Evolutionary conservation across 441 rosid species (phyloP), one percentile per base, ranked within the genome.

Genomic region (Croton laevigatus): DNA sequence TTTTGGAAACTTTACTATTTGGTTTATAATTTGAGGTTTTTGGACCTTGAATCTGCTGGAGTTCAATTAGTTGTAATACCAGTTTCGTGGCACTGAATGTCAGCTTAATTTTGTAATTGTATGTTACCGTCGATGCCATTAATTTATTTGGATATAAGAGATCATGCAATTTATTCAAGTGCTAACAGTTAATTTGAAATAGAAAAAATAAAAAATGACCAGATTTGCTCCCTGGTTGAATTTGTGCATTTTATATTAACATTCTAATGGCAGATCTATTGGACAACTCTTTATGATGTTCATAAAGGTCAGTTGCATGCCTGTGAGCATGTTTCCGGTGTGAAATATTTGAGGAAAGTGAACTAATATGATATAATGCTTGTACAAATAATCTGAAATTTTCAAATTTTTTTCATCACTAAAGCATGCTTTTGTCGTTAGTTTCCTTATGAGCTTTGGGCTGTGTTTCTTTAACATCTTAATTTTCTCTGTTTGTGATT

Each of bases 31-130:
- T 10, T 36, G 13, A 49, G 20, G 4, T 9, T 61, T 40, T 5
- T 11, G 23, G 8, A n/a, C 7, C 65, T 67, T 22, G 22, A 67
- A 67, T 67, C 70, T 53, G 34, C 19, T 67, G 10, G 51, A 42
- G 6, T 55, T 4, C 19, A 52, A 36, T n/a, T n/a, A 52, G 42
- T 17, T 2, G 2, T 27, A 27, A 27, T 27, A 27, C 32, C 32
- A 27, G 32, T 37, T 27, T 69, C 32, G 32, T 40, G 7, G 1
- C 10, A 6, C 44, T 6, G 14, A 27, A 27, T 27, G 52, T 46
- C 13, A 46, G 52, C 52, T 46, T 46, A 46, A 46, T 46, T 46
- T 46, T 4, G 16, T 46, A 10, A 48, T n/a, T 52, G 5, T 23
- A 23, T 45, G 13, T 58, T 34, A 4, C 36, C 37, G 38, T 7